These are phyloP conservation scores for Evernia prunastri DNA, from an alignment of 495 filamentous ascomycete species.

Conservation along the genomic window DNA sequence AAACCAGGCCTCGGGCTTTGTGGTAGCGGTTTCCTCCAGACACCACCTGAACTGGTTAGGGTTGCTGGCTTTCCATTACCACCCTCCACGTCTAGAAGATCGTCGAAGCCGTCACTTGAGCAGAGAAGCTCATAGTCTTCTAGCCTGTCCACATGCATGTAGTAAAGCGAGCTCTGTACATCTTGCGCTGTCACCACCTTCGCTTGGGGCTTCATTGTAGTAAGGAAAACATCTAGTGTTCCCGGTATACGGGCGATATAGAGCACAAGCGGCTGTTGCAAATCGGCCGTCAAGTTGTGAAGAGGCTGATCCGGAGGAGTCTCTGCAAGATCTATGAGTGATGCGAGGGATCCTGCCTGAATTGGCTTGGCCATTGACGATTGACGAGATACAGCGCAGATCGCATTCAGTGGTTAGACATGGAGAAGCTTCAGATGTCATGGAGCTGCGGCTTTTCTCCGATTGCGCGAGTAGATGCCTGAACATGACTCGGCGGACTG, in stretches of 20 bases:
- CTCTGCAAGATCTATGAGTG: slow-evolving; percentile 70
- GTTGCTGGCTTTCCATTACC: neutral
- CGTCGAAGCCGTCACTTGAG: slow-evolving; percentile 16
- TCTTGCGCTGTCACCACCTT: slow-evolving; percentile 86
- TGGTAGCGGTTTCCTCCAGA: slow-evolving; percentile 36
- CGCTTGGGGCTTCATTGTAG: slow-evolving; percentile 75
- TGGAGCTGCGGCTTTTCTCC: neutral
- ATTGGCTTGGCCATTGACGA: slow-evolving; percentile 43
- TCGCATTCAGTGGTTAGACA: neutral
- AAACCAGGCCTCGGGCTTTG: slow-evolving; percentile 54
- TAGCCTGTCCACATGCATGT: slow-evolving; percentile 69
- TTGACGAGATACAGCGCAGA: neutral
- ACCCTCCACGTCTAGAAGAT: neutral
- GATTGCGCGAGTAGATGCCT: neutral
- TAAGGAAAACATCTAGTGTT: slow-evolving; percentile 78
- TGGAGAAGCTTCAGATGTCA: slow-evolving; percentile 6
- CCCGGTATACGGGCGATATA: slow-evolving; percentile 93
- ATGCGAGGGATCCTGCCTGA: slow-evolving; percentile 76
- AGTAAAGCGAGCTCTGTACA: slow-evolving; percentile 83
- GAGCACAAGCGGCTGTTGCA: slow-evolving; percentile 62
- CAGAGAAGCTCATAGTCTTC: slow-evolving; percentile 49
- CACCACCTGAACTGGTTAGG: neutral
- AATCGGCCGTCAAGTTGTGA: slow-evolving; percentile 55
- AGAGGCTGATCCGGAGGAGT: slow-evolving; percentile 80
- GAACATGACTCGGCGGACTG: neutral